Percentiles rank a stretch among this genome's conserved stretches.
Conservation (phyloP, 352 stramenopile species). For the Globisporangium carolinianum region DNA sequence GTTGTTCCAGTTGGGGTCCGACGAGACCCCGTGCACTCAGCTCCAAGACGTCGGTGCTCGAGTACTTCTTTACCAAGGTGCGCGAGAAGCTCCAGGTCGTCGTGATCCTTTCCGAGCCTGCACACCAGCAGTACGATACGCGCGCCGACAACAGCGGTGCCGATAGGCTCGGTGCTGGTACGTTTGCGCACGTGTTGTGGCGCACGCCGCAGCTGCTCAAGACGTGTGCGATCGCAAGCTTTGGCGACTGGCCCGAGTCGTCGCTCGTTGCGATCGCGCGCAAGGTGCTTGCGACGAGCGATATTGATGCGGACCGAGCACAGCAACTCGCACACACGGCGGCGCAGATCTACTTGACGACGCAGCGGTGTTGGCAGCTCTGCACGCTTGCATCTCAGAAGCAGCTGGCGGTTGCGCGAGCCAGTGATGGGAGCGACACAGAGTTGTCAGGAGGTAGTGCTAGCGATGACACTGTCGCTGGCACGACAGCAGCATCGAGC, state of each 20-base stretch:
- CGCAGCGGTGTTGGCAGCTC: conserved; percentile 7
- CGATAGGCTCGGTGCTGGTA: too few species aligned
- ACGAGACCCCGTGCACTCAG: conserved; percentile 8
- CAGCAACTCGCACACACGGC: conserved; percentile 31
- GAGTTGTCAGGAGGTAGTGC: too few species aligned
- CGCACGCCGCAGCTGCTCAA: conserved; percentile 37
- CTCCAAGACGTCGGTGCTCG: conserved; percentile 41
- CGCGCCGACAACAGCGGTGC: background rate
- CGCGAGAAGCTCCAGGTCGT: conserved; percentile 49
- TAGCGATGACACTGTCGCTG: too few species aligned
- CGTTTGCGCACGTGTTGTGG: conserved; percentile 23
- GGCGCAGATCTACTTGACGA: conserved; percentile 33
- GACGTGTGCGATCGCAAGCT: conserved; percentile 27
- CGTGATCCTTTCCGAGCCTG: conserved; percentile 23
- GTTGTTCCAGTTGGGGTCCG: background rate
- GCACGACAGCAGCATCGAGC: background rate
- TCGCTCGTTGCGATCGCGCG: conserved; percentile 33
- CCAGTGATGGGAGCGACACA: too few species aligned
- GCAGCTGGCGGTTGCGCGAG: too few species aligned
- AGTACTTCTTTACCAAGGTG: conserved; percentile 39
- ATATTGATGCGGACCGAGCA: conserved; percentile 19
- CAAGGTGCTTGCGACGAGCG: conserved; percentile 23
- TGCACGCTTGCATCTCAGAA: background rate
- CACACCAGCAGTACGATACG: background rate
- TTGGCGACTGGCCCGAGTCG: conserved; percentile 36